phyloP scores from a whole-genome alignment of 2,329 filamentous ascomycete species.

The Sclerotinia subarctica region DNA sequence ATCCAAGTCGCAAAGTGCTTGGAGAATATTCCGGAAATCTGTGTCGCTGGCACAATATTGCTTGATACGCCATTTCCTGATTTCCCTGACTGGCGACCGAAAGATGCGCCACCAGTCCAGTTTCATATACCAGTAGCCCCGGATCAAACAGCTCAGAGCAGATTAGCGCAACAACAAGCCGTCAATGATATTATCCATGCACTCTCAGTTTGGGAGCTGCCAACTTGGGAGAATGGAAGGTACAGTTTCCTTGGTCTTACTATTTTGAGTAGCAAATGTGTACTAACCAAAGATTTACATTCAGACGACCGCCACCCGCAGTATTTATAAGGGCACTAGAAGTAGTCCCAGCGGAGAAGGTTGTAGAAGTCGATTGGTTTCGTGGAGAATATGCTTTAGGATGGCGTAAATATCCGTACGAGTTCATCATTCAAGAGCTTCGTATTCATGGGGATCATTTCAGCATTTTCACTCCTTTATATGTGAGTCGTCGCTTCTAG shows the following conservation, averaged over 20 bases:
- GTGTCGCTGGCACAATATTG: slow-evolving; percentile 10
- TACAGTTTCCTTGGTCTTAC: neutral
- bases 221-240: slow-evolving; percentile 15
- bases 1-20: slow-evolving; percentile 11
- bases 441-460: slow-evolving; percentile 18
- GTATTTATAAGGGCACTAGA: slow-evolving; percentile 14
- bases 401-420: slow-evolving; percentile 13
- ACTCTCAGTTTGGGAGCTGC: slow-evolving; percentile 8
- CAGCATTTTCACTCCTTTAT: slow-evolving; percentile 14
- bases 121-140: slow-evolving; percentile 2
- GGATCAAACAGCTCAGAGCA: slow-evolving; percentile 4
- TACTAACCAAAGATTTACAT: neutral
- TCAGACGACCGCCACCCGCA: slow-evolving; percentile 7
- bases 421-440: slow-evolving; percentile 14
- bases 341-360: slow-evolving; percentile 4
- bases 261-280: neutral
- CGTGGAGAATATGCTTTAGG: slow-evolving; percentile 11
- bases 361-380: slow-evolving; percentile 18
- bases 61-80: slow-evolving; percentile 9
- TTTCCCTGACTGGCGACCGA: slow-evolving; percentile 18
- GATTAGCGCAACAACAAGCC: slow-evolving; percentile 9
- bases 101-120: slow-evolving; percentile 4
- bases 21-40: slow-evolving; percentile 11
- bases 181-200: slow-evolving; percentile 16
- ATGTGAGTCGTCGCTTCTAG: neutral